Conservation (phyloP, 1,284 basidiomycete genomes). For the Salmacisia buchloeana region DNA sequence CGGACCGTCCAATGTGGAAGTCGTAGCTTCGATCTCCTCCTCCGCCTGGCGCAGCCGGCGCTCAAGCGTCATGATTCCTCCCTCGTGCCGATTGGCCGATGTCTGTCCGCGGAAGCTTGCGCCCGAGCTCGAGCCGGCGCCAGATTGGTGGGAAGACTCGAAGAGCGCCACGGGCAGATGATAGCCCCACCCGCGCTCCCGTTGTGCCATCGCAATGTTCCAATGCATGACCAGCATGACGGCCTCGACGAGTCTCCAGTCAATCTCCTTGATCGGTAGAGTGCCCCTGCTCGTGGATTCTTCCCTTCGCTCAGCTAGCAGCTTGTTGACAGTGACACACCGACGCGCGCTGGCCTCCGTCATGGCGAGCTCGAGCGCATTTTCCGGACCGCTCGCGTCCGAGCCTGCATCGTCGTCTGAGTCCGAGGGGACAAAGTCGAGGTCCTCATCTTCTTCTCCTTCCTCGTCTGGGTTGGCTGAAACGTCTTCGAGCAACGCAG, state of each 20-base stretch:
- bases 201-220: neutral
- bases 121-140: no score
- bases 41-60: neutral
- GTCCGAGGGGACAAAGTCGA: no score
- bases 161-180: neutral
- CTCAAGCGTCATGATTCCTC: neutral
- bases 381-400: no score
- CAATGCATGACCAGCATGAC: neutral
- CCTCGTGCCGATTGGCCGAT: neutral
- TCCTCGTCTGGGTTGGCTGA: no score
- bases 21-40: neutral
- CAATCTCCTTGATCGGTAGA: neutral
- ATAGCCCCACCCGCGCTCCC: neutral
- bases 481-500: no score
- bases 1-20: neutral
- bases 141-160: neutral
- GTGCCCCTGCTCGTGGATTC: no score
- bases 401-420: no score
- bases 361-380: neutral
- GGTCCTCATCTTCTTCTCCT: no score
- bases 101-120: no score
- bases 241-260: neutral
- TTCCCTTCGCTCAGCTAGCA: neutral
- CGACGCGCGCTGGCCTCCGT: neutral
- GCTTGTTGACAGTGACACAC: neutral